Percentiles rank a stretch among this genome's conserved stretches.
Conservation (phyloP, 2,329 filamentous ascomycete genomes). For the Colletotrichum sp. region DNA sequence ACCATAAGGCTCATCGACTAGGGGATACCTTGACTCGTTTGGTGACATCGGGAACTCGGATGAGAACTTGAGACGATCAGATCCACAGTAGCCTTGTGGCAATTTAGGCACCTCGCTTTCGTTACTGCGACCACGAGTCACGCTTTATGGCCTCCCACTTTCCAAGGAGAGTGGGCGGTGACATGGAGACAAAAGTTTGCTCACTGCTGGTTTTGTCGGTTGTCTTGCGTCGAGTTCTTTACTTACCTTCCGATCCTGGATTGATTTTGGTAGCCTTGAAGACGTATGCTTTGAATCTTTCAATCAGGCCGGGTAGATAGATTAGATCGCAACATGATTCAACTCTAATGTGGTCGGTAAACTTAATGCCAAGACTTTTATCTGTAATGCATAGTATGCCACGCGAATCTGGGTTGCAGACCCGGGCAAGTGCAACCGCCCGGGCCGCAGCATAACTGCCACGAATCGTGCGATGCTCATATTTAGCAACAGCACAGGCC, state of each 20-base stretch:
- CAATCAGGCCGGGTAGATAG: background rate
- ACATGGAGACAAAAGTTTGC: background rate
- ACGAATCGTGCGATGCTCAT: background rate
- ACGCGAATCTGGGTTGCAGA: background rate
- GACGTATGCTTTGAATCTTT: rapidly evolving
- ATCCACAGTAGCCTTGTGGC: background rate
- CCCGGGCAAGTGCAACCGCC: background rate
- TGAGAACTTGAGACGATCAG: background rate
- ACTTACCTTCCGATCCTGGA: background rate
- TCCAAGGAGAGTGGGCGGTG: background rate
- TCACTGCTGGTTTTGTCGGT: background rate
- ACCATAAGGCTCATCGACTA: background rate
- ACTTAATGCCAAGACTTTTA: background rate
- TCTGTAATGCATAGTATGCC: background rate
- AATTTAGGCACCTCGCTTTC: background rate
- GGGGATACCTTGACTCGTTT: background rate
- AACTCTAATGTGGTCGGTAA: rapidly evolving
- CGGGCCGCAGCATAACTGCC: background rate
- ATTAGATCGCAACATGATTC: background rate
- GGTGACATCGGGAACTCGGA: background rate
- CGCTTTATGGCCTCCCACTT: background rate
- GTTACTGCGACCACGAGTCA: rapidly evolving
- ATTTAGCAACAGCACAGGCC: background rate
- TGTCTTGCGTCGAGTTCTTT: background rate
- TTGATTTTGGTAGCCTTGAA: background rate